Conservation (phyloP, 148 eudicot species). For the Cornus florida region DNA sequence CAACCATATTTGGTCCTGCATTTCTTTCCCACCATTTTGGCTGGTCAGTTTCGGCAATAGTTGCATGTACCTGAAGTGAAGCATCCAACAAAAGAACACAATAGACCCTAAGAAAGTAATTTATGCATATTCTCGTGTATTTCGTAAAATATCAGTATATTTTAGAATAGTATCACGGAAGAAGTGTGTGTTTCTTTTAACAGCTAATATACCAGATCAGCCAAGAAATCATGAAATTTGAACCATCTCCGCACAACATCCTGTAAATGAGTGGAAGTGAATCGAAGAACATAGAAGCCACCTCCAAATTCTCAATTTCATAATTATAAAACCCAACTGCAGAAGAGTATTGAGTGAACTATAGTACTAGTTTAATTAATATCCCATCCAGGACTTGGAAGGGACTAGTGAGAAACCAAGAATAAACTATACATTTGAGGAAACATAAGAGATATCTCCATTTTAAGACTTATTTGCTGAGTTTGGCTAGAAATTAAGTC, state of each 20-base stretch:
- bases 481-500: too few species aligned
- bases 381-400: not conserved
- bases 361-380: not conserved
- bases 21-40: constrained; percentile 93
- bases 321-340: not conserved
- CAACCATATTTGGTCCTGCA: constrained; percentile 92
- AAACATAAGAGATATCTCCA: too few species aligned
- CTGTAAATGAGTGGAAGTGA: not conserved
- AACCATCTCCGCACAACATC: not conserved
- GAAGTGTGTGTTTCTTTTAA: not conserved
- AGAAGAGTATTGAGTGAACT: not conserved
- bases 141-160: not conserved
- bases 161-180: not conserved
- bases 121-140: not conserved
- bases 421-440: not conserved
- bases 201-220: not conserved
- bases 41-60: constrained; percentile 66
- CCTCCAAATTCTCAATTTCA: not conserved
- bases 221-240: not conserved
- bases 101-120: not conserved
- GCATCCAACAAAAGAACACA: not conserved
- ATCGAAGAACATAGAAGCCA: not conserved
- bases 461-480: too few species aligned
- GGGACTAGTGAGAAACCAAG: not conserved
- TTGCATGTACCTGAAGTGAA: constrained; percentile 55